Conservation (phyloP, 129 eudicot genomes). For the Arctium minus region DNA sequence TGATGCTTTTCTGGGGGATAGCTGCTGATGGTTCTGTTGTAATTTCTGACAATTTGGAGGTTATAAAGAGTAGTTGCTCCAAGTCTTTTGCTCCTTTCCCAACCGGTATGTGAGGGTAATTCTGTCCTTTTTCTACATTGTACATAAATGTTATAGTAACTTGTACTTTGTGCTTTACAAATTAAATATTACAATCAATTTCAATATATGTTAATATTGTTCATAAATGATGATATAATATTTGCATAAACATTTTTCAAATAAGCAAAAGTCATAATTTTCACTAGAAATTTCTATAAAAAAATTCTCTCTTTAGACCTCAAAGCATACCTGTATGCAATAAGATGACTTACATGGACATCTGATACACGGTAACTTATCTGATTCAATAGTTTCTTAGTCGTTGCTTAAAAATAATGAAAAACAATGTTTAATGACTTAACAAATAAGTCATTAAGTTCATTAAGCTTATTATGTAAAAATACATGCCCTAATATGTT, state of each 20-base stretch:
- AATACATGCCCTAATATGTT: background rate
- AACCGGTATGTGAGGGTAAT: constrained; percentile 39
- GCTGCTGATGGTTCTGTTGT: constrained; percentile 71
- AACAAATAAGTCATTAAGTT: background rate
- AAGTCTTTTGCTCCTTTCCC: constrained; percentile 97
- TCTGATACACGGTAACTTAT: background rate
- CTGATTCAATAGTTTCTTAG: background rate
- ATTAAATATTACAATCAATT: background rate
- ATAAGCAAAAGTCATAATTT: background rate
- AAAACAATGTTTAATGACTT: too few species aligned
- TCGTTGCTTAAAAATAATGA: background rate
- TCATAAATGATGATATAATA: background rate
- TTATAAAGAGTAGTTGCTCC: constrained; percentile 70
- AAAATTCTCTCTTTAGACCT: background rate
- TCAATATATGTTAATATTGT: background rate
- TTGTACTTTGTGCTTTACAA: too few species aligned
- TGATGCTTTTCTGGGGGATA: constrained; percentile 80
- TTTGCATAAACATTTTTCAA: background rate
- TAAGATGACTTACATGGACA: background rate
- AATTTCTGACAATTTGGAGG: constrained; percentile 63
- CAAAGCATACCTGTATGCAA: background rate
- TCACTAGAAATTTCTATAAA: background rate
- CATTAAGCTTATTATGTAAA: too few species aligned
- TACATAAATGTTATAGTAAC: too few species aligned
- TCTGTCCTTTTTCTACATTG: background rate